Percentiles rank a stretch among this genome's conserved stretches.
Evolutionary conservation across 768 basidiomycete genomes (phyloP).

Genomic region (Auriculariales sp.): DNA sequence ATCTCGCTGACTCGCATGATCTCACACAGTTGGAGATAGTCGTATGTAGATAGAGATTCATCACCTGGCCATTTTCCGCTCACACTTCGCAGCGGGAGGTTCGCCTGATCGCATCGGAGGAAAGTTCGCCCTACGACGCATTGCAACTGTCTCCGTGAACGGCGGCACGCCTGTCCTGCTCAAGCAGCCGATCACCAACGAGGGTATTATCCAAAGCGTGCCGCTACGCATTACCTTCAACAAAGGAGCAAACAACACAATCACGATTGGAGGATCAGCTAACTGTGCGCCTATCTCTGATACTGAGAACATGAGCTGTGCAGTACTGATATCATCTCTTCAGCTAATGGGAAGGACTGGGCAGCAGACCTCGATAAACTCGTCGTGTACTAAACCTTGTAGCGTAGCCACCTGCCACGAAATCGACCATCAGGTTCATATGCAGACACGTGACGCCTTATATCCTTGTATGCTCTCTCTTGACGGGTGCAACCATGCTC

Average conservation of each 20-base stretch:
- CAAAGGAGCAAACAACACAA: background rate
- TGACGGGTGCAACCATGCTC: no score
- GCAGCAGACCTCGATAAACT: conserved; percentile 2
- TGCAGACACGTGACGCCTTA: no score
- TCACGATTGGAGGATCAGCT: conserved; percentile 1
- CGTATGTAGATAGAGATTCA: background rate
- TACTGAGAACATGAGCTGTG: no score
- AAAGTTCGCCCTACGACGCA: background rate
- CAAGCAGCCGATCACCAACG: conserved; percentile 1
- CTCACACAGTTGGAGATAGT: background rate
- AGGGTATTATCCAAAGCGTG: background rate
- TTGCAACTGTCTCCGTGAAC: conserved; percentile 2
- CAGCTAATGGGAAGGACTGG: background rate
- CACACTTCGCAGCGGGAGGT: background rate
- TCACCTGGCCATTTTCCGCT: background rate
- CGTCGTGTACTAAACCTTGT: conserved; percentile 1
- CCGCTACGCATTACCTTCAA: background rate
- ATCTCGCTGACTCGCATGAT: background rate
- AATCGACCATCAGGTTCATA: no score
- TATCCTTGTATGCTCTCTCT: no score
- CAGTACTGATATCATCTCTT: background rate
- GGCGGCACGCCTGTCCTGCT: conserved; percentile 1
- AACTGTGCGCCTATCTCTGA: background rate
- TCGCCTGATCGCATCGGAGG: background rate
- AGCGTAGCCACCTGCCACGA: no score